Conservation (phyloP, 805 yeast genomes). For the Martiniozyma abietophila region DNA sequence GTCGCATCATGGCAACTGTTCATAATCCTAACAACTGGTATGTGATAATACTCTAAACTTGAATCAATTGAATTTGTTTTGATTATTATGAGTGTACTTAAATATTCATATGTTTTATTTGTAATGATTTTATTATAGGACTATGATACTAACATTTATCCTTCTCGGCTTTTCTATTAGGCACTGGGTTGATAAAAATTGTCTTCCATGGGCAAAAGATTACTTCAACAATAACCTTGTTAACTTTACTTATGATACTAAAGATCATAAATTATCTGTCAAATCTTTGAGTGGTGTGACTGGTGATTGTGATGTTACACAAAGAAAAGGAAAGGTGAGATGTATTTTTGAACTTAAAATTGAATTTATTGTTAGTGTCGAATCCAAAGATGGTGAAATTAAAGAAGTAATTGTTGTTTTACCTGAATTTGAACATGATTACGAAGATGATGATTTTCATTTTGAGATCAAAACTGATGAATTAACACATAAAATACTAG, state of each 20-base stretch:
- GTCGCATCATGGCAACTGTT: slow-evolving; percentile 66
- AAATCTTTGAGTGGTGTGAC: slow-evolving; percentile 33
- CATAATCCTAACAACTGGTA: slow-evolving; percentile 91
- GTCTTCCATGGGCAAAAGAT: slow-evolving; percentile 79
- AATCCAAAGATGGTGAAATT: slow-evolving; percentile 24
- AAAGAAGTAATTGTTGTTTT: slow-evolving; percentile 38
- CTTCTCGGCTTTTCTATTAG: slow-evolving; percentile 10
- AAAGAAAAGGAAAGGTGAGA: slow-evolving; percentile 72
- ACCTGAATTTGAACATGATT: slow-evolving; percentile 73
- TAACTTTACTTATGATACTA: slow-evolving; percentile 33
- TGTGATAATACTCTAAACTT: too few species aligned
- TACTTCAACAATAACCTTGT: slow-evolving; percentile 58
- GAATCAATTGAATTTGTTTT: too few species aligned
- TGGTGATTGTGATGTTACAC: slow-evolving; percentile 80
- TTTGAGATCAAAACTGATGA: slow-evolving; percentile 36
- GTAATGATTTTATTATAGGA: not conserved
- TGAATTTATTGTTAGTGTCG: slow-evolving; percentile 36
- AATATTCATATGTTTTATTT: not conserved
- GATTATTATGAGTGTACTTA: too few species aligned
- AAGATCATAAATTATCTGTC: slow-evolving; percentile 28
- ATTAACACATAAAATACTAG: slow-evolving; percentile 27
- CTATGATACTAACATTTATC: not conserved
- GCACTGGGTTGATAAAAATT: slow-evolving; percentile 99
- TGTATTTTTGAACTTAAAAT: slow-evolving; percentile 64
- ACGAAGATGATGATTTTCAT: slow-evolving; percentile 54